These are phyloP conservation scores for Kazachstania martiniae DNA, from an alignment of 805 yeast species.

Conservation along the genomic window DNA sequence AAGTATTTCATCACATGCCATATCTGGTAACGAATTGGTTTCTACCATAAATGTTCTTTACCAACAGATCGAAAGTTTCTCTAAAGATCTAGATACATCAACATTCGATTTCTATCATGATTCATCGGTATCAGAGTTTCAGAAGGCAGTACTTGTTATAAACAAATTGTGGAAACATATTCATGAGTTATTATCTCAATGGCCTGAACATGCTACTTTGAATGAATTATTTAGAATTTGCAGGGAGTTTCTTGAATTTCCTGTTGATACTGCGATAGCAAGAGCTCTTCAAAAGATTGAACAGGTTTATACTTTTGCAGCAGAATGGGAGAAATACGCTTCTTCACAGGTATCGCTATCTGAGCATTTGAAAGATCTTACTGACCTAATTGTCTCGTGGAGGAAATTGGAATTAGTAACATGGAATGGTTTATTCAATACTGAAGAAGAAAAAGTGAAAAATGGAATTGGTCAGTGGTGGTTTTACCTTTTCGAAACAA, in stretches of 20 bases:
- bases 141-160: constrained; percentile 42
- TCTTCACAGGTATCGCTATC: constrained; percentile 61
- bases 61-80: constrained; percentile 25
- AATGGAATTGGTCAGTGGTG: constrained; percentile 70
- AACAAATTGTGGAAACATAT: constrained; percentile 37
- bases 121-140: constrained; percentile 47
- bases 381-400: constrained; percentile 77
- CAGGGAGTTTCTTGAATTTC: constrained; percentile 51
- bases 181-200: constrained; percentile 41
- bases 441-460: constrained; percentile 44
- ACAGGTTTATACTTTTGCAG: constrained; percentile 68
- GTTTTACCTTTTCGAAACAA: constrained; percentile 78
- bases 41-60: constrained; percentile 29
- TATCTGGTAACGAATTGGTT: constrained; percentile 26
- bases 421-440: constrained; percentile 67
- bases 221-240: constrained; percentile 54
- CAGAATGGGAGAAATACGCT: constrained; percentile 94
- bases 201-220: constrained; percentile 95
- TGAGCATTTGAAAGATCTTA: constrained; percentile 43
- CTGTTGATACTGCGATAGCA: constrained; percentile 65
- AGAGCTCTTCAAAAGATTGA: constrained; percentile 72
- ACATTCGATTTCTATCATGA: constrained; percentile 55
- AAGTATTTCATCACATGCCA: constrained; percentile 11
- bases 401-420: constrained; percentile 75
- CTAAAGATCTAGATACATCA: constrained; percentile 8